Base-by-base conservation (phyloP, 257 asterid genomes). In the Rehmannia glutinosa region DNA sequence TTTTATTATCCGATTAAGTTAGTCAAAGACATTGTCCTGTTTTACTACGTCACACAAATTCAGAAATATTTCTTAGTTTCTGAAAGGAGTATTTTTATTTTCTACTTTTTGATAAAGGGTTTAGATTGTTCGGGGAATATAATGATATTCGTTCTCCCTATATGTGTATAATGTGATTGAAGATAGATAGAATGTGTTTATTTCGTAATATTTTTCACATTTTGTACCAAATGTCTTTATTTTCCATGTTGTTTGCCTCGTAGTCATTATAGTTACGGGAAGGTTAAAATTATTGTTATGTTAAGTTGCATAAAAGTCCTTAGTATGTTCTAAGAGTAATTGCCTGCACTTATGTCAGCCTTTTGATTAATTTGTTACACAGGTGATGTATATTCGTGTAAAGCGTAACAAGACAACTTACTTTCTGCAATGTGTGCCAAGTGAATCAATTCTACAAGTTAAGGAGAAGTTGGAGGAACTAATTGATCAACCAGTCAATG, bases 341-440 rank as follows among this genome's bases (percentile, higher is more conserved):
- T 32, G 2, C 38, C 28, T 15, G n/a, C 12, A 32, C 19, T n/a
- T 64, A 30, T 30, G 23, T 51, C 28, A 8, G 5, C 27, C 27
- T 32, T 68, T 58, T 64, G 59, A 59, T 75, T 47, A 57, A 52
- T 73, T 57, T 56, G 70, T 71, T 39, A 27, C 61, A 62, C 85
- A 87, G 98, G 91, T 75, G 25, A 88, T 88, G 94, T 93, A 90
- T 75, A 90, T 93, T 69, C 95, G 97, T 61, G 90, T 93, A 24
- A 93, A 93, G 84, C 89, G 97, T n/a, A 73, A 73, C 68, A 93
- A 83, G 81, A 82, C 86, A 53, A 93, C 97, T 73, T 93, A 88
- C 86, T 93, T 90, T 73, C 68, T 93, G 78, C 95, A 85, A 69
- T 93, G 97, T 59, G 79, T 78, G 68, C 97, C 98, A 59, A 90